These are phyloP conservation scores for Knoxia roxburghii DNA, from an alignment of 257 asterid species.

Conservation along the genomic window DNA sequence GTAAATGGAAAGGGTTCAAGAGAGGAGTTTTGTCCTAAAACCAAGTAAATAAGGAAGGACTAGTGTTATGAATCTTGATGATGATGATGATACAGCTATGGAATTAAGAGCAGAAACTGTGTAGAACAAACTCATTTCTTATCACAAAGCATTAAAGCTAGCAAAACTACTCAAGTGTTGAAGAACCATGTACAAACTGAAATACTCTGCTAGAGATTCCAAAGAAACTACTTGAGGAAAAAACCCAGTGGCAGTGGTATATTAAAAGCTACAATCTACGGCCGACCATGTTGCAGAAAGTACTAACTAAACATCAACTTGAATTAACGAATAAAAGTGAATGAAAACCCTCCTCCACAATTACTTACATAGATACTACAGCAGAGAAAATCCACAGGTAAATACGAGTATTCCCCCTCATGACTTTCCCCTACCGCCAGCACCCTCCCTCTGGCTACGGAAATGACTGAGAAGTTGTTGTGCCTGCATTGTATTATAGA, in stretches of 20 bases:
- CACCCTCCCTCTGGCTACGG: slow-evolving; percentile 76
- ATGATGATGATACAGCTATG: not conserved
- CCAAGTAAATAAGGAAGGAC: not conserved
- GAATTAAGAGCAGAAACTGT: not conserved
- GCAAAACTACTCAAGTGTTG: slow-evolving; percentile 19
- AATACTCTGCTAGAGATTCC: slow-evolving; percentile 15
- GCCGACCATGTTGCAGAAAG: not conserved
- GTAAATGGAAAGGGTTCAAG: no score
- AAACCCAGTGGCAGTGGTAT: slow-evolving; percentile 23
- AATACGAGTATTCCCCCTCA: slow-evolving; percentile 21
- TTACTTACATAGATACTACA: slow-evolving; percentile 14
- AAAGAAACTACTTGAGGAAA: slow-evolving; percentile 17
- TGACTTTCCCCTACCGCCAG: slow-evolving; percentile 51
- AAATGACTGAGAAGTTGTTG: slow-evolving; percentile 95
- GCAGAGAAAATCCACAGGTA: slow-evolving; percentile 16
- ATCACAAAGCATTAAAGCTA: not conserved
- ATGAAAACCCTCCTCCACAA: slow-evolving; percentile 15
- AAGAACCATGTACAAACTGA: slow-evolving; percentile 31
- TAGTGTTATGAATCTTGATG: no score
- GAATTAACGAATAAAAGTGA: not conserved
- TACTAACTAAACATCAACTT: not conserved
- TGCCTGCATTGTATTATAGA: slow-evolving; percentile 47
- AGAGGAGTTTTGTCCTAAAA: no score
- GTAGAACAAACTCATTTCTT: slow-evolving; percentile 1
- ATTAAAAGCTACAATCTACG: slow-evolving; percentile 19